Conservation (phyloP, 2,329 filamentous ascomycete species). For the Paecilomyces sp. region DNA sequence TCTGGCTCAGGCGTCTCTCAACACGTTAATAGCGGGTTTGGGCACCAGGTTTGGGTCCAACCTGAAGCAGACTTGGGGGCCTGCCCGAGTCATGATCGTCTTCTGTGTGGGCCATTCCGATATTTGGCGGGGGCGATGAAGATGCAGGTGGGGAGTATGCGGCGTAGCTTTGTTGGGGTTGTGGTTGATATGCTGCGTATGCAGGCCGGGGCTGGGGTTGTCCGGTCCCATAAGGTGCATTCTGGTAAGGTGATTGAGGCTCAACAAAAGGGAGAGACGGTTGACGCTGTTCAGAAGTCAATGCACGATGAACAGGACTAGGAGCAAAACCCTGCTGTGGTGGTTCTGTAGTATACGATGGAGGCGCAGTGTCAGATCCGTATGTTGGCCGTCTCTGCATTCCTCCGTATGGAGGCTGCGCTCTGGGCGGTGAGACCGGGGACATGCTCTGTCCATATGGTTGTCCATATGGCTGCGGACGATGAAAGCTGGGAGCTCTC, state of each 20-base stretch:
- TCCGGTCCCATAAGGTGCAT: neutral
- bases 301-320: neutral
- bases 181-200: neutral
- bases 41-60: constrained; percentile 31
- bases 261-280: neutral
- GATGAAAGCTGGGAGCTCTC: constrained; percentile 4
- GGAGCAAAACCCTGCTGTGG: neutral
- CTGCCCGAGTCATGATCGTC: constrained; percentile 19
- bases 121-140: constrained; percentile 22
- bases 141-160: neutral
- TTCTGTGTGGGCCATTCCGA: constrained; percentile 11
- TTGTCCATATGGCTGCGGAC: constrained; percentile 3
- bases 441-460: constrained; percentile 3
- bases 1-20: constrained; percentile 19
- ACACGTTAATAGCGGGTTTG: constrained; percentile 27
- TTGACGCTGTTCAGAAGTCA: neutral
- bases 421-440: constrained; percentile 3
- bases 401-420: constrained; percentile 2
- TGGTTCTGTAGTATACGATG: neutral
- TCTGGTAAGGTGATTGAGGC: neutral
- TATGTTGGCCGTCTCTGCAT: constrained; percentile 8
- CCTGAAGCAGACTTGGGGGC: constrained; percentile 34
- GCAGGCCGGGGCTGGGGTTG: constrained; percentile 1
- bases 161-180: neutral
- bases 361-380: constrained; percentile 10